Base-by-base conservation (phyloP, 108 stramenopile species). In the Skeletonema marinoi region DNA sequence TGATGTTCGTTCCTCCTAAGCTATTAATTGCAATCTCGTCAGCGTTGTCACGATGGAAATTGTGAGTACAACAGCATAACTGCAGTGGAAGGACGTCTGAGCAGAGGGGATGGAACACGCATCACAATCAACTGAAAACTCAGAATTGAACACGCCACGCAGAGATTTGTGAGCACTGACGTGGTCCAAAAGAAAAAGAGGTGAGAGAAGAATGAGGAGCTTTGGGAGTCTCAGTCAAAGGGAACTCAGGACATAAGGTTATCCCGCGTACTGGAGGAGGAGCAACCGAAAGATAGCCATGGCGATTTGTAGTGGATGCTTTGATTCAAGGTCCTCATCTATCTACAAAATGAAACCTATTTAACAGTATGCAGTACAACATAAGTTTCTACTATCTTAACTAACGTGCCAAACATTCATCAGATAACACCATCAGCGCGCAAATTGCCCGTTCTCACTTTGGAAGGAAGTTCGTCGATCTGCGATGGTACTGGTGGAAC, bases 361-460 rank as follows among this genome's bases (percentile, higher is more conserved):
- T 25, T 25, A 25, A 25, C 25, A 35, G 4, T 41, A 11, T 11
- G 7, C 39, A 41, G 0, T 11, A 41, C 39, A 41, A 41, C 2
- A 41, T 8, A 2, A 11, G 10, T 9, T 41, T 9, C 39, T 11
- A 41, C 7, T 8, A 41, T 41, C 39, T 41, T 44, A 8, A 16
- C 13, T 16, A 44, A 9, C 14, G 42, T 44, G 42, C 51, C 25
- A 25, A 10, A 56, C 4, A 56, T 4, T 56, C 0, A 25, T 83
- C 80, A 94, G 67, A 94, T 79, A 2, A 82, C 88, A 63, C 91
- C 93, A 79, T 94, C 89, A 41, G 93, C 93, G n/a, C 91, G 81
- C n/a, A 94, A 36, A 77, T 94, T 94, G 13, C 93, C 93, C 71
- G 84, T 70, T 54, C 90, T 85, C 71, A 91, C 87, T 51, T 75